Evolutionary conservation across 352 stramenopile genomes (phyloP), one percentile per base, ranked within the genome.

Genomic region (Phytophthora hybrid): DNA sequence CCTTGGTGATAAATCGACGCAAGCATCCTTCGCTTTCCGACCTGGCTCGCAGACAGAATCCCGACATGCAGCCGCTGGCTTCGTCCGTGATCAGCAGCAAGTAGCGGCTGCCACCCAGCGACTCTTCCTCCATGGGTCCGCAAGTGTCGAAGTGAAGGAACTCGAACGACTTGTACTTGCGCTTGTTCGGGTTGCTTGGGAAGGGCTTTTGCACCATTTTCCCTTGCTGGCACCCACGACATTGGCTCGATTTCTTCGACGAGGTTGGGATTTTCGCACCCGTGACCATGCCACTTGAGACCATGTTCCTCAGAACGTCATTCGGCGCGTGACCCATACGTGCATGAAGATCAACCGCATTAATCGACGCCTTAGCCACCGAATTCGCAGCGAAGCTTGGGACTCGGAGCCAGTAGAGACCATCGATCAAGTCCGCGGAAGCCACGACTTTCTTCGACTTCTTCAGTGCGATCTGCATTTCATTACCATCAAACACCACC

Each of bases 201-300:
- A 63, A 72, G 9, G 56, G 63, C 18, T 72, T 76, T 41, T 76
- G 69, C 5, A 69, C 69, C 69, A 72, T 76, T 14, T 76, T 72
- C 1, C 63, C 69, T 69, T 77, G 63, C 34, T 77, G 63, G 29
- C 63, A 67, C 1, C 70, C 63, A 4, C 63, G 62, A 39, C 62
- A 76, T 10, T 23, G 6, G 2, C 37, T 54, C 3, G 56, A 31
- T n/a, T 37, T 23, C 4, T 23, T 65, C 46, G 69, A 67, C n/a
- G 23, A 23, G 57, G 54, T 58, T n/a, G n/a, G n/a, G n/a, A n/a
- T n/a, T n/a, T n/a, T n/a, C n/a, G n/a, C n/a, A n/a, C n/a, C n/a
- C n/a, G n/a, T n/a, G n/a, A n/a, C n/a, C n/a, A n/a, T n/a, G n/a
- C n/a, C n/a, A n/a, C n/a, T n/a, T n/a, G n/a, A n/a, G n/a, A n/a